These are phyloP conservation scores for Hericium erinaceus DNA, from an alignment of 768 basidiomycete genomes.

Conservation along the genomic window DNA sequence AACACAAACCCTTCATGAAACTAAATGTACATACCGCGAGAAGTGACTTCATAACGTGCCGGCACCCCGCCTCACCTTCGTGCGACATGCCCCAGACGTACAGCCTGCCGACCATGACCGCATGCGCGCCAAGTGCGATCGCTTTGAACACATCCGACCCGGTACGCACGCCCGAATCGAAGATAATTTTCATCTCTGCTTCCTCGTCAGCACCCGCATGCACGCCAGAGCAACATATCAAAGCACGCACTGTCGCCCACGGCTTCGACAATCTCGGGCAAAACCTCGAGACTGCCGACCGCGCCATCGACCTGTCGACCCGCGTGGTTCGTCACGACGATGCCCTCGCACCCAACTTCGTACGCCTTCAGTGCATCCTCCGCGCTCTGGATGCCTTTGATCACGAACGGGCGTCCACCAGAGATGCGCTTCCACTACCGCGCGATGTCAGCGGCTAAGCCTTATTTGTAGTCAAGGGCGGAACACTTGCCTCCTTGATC, in stretches of 20 bases:
- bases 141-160: constrained; percentile 50
- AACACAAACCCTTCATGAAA: not conserved
- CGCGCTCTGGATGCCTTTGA: constrained; percentile 44
- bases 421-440: constrained; percentile 38
- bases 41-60: constrained; percentile 44
- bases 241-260: constrained; percentile 35
- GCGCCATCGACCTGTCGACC: constrained; percentile 51
- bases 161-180: constrained; percentile 45
- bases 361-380: constrained; percentile 39
- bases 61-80: constrained; percentile 41
- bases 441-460: too few species aligned
- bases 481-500: constrained; percentile 28
- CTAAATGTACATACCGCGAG: constrained; percentile 27
- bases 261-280: constrained; percentile 42
- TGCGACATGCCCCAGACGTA: constrained; percentile 45
- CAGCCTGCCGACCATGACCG: constrained; percentile 39
- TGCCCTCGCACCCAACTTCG: constrained; percentile 39
- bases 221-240: not conserved
- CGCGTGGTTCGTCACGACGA: constrained; percentile 49
- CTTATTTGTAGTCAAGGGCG: too few species aligned
- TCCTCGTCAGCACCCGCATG: not conserved
- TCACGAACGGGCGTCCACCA: constrained; percentile 36
- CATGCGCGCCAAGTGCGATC: constrained; percentile 44
- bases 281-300: constrained; percentile 38
- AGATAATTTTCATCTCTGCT: constrained; percentile 39